Evolutionary conservation across 306 rosid species (phyloP), one percentile per base, ranked within the genome.

Genomic region (Trifolium repens): DNA sequence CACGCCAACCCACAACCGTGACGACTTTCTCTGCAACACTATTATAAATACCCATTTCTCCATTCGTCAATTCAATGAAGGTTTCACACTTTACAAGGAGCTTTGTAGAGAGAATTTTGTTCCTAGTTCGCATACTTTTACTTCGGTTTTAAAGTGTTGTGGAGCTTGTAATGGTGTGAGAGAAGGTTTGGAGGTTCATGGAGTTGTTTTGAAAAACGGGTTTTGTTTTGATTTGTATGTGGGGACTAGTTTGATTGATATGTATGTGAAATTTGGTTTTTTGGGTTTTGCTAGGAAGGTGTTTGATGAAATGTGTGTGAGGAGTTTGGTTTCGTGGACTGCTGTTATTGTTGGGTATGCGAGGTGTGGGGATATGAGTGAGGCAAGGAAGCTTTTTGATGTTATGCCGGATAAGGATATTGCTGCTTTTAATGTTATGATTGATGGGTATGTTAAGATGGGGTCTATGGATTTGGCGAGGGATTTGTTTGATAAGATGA

Each of bases 271-370:
- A 59, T 87, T 83, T 19, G 88, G 92, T 26, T 43, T 49, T 44
- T 49, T 84, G 82, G 81, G 52, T n/a, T 26, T 63, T 78, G 93
- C 96, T 4, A 43, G 81, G 53, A 90, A 67, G 74, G 4, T 92
- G 80, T 88, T 92, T 16, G 85, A 88, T 85, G 93, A 84, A 79
- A 92, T 87, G 90, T 9, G 40, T 13, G 85, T 75, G 5, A 89
- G 82, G 64, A 87, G 77, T 70, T 47, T 30, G 34, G 94, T 91
- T 78, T 87, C 90, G 0, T 89, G 91, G 91, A 89, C 91, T 0
- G 92, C 88, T 3, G 81, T 91, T 24, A 70, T 91, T 69, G 85
- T 88, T 22, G 97, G 97, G 55, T 87, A 86, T 76, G 58, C 81
- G 15, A 87, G 87, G 83, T 19, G 69, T 24, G 94, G 94, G 32